Percentiles rank a stretch among this genome's conserved stretches.
Evolutionary conservation across 306 rosid genomes (phyloP).

Genomic region (Boehmeria nivea): DNA sequence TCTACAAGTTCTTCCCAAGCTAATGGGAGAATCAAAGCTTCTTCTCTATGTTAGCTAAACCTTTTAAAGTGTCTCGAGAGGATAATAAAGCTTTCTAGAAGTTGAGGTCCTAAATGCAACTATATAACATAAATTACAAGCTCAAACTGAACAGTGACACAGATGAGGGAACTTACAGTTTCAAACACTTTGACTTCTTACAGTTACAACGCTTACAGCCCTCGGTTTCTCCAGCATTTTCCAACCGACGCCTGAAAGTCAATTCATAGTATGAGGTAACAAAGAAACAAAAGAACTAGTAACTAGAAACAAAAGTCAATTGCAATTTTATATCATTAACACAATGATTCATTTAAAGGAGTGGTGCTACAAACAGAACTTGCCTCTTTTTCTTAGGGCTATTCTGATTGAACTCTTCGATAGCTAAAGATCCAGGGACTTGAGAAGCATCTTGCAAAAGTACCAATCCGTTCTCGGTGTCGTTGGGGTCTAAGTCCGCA

Average conservation of each 20-base stretch:
- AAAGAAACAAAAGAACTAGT: conserved; percentile 11
- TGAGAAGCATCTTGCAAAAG: conserved; percentile 53
- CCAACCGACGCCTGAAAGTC: conserved; percentile 65
- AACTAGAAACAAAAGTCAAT: background rate
- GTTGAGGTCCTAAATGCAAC: no score
- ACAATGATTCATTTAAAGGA: no score
- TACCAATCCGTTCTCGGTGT: conserved; percentile 39
- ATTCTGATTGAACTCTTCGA: conserved; percentile 61
- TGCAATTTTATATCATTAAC: background rate
- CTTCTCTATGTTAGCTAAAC: no score
- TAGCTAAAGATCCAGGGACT: conserved; percentile 32
- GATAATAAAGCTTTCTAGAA: no score
- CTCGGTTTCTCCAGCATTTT: conserved; percentile 51
- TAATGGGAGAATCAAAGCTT: no score
- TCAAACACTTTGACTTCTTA: conserved; percentile 90
- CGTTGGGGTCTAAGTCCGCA: conserved; percentile 43
- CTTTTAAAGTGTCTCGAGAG: no score
- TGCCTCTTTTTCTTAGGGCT: conserved; percentile 81
- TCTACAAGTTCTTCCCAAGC: no score
- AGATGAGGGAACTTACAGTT: conserved; percentile 56
- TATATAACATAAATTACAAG: no score
- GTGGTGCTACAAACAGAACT: conserved; percentile 22
- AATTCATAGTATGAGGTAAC: conserved; percentile 23
- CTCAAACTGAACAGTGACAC: conserved; percentile 5
- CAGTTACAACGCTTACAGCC: conserved; percentile 86